Percentiles rank a stretch among this genome's conserved stretches.
phyloP scores from a whole-genome alignment of 2,329 filamentous ascomycete species.

The Trichoderma lentiforme region DNA sequence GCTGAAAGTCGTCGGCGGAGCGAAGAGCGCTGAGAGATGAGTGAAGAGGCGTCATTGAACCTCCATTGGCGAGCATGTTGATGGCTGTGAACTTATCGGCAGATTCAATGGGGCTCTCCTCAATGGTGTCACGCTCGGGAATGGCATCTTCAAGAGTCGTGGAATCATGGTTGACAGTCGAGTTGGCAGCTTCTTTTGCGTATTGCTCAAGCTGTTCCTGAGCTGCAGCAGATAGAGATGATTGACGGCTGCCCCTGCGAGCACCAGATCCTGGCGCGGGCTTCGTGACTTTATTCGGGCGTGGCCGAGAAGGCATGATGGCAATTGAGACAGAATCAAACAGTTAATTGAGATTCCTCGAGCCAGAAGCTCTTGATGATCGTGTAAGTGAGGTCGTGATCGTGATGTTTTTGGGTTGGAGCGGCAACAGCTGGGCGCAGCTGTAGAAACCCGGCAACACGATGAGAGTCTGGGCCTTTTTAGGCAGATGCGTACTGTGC shows the following conservation, averaged over 20 bases:
- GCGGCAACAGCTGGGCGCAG: constrained; percentile 24
- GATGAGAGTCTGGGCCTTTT: not conserved
- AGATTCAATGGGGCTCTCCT: constrained; percentile 15
- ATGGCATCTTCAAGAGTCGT: not conserved
- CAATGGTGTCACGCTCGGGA: not conserved
- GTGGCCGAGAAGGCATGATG: constrained; percentile 33
- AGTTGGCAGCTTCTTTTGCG: constrained; percentile 17
- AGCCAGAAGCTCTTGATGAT: not conserved
- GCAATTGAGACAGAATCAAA: not conserved
- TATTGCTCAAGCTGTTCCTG: constrained; percentile 35
- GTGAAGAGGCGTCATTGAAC: constrained; percentile 10
- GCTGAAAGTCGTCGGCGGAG: constrained; percentile 13
- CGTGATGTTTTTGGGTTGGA: not conserved
- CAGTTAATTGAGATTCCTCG: not conserved
- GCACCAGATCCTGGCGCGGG: constrained; percentile 24
- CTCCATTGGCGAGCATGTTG: constrained; percentile 19
- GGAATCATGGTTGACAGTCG: not conserved
- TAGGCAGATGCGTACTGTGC: not conserved
- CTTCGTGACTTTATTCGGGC: constrained; percentile 45
- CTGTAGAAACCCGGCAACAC: constrained; percentile 24
- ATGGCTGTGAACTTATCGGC: constrained; percentile 16
- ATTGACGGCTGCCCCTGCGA: constrained; percentile 25
- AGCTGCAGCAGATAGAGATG: constrained; percentile 25
- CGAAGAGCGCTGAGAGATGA: constrained; percentile 8
- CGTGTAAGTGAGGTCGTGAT: constrained; percentile 19